Evolutionary conservation across 352 stramenopile genomes (phyloP).

Genomic region (Phytophthora kernoviae): DNA sequence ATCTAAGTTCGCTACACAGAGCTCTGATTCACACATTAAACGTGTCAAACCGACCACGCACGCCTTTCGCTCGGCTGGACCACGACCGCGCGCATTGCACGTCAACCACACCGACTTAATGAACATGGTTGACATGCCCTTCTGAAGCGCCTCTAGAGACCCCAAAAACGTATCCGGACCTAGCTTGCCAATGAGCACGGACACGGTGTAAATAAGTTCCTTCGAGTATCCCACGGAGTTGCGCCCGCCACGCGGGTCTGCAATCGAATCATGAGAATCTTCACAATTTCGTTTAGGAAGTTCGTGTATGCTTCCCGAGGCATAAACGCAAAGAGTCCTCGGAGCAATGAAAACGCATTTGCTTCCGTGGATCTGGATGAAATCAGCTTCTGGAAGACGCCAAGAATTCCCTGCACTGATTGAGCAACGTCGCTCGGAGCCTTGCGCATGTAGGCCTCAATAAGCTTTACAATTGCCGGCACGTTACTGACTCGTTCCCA

Average conservation of each 20-base stretch:
- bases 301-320: slow-evolving; percentile 69
- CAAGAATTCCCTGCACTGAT: slow-evolving; percentile 89
- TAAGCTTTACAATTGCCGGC: slow-evolving; percentile 95
- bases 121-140: slow-evolving; percentile 93
- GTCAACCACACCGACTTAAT: slow-evolving; percentile 89
- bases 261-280: slow-evolving; percentile 95
- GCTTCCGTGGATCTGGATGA: slow-evolving; percentile 92
- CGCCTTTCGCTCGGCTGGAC: slow-evolving; percentile 66
- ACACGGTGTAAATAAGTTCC: slow-evolving; percentile 91
- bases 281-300: slow-evolving; percentile 92
- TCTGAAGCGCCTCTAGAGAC: slow-evolving; percentile 87
- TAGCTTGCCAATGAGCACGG: slow-evolving; percentile 89
- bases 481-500: slow-evolving; percentile 98
- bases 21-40: slow-evolving; percentile 76
- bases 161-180: slow-evolving; percentile 79
- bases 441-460: slow-evolving; percentile 97
- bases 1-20: slow-evolving; percentile 54
- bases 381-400: slow-evolving; percentile 99
- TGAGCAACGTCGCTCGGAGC: slow-evolving; percentile 88
- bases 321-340: slow-evolving; percentile 90
- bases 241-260: slow-evolving; percentile 90
- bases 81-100: slow-evolving; percentile 74
- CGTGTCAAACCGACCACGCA: slow-evolving; percentile 73
- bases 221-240: slow-evolving; percentile 86
- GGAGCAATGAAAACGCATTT: slow-evolving; percentile 94